Conservation (phyloP, 805 yeast genomes). For the Yarrowia divulgata region DNA sequence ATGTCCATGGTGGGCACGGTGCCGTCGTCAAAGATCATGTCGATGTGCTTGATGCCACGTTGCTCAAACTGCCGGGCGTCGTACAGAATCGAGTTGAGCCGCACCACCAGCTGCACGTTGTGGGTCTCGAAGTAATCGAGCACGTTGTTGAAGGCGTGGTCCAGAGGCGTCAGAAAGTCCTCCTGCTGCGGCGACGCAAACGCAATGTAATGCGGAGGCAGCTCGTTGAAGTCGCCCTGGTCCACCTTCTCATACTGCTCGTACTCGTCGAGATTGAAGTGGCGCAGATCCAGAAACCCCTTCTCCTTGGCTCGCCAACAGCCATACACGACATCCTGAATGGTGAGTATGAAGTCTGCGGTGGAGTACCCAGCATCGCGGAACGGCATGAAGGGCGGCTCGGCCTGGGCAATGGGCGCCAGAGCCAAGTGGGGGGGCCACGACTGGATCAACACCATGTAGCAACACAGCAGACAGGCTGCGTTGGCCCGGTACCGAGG, state of each 20-base stretch:
- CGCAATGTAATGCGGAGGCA: conserved; percentile 93
- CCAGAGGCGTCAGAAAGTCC: conserved; percentile 45
- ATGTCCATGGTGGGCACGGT: conserved; percentile 95
- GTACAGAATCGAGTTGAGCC: conserved; percentile 90
- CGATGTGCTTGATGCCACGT: conserved; percentile 85
- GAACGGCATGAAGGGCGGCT: conserved; percentile 93
- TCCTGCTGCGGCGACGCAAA: conserved; percentile 89
- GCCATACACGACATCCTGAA: conserved; percentile 95
- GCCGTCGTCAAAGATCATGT: conserved; percentile 97
- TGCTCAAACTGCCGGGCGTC: conserved; percentile 83
- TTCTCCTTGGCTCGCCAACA: conserved; percentile 97
- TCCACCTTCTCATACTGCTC: conserved; percentile 95
- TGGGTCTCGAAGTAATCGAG: conserved; percentile 73
- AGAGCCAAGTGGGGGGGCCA: conserved; percentile 99
- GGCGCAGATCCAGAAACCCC: conserved; percentile 82
- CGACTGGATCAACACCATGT: conserved; percentile 91
- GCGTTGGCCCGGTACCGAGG: conserved; percentile 89
- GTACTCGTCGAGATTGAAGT: conserved; percentile 89
- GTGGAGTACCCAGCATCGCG: conserved; percentile 97
- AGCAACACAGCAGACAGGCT: conserved; percentile 91
- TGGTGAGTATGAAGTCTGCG: conserved; percentile 91
- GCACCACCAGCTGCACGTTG: conserved; percentile 86
- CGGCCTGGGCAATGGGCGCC: conserved; percentile 90
- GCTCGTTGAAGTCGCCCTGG: conserved; percentile 92
- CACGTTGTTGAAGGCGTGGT: conserved; percentile 68